Evolutionary conservation across 139 green algal species (phyloP).

Genomic region (Helicosporidium sp.): DNA sequence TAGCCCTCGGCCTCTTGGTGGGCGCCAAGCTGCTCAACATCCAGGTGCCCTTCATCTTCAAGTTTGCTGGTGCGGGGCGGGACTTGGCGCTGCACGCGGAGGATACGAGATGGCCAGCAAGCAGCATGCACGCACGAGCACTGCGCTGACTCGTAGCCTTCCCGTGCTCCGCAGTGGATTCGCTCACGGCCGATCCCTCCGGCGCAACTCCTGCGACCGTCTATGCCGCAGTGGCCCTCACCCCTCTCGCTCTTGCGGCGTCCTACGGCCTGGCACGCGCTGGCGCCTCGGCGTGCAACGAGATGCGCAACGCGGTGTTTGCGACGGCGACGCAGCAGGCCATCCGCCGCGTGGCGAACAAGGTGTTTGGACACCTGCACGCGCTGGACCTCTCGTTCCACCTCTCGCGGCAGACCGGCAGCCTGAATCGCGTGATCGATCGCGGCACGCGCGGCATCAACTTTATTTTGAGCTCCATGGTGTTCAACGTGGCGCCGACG

Average conservation of each 20-base stretch:
- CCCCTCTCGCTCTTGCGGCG: conserved; percentile 52
- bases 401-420: conserved; percentile 69
- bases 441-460: conserved; percentile 81
- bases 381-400: conserved; percentile 72
- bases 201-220: conserved; percentile 18
- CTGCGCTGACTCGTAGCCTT: neutral
- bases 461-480: conserved; percentile 70
- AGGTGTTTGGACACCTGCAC: conserved; percentile 78
- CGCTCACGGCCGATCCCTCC: conserved; percentile 31
- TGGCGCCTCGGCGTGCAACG: conserved; percentile 48
- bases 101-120: neutral
- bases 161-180: conserved; percentile 41
- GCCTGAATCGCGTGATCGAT: conserved; percentile 70
- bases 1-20: neutral
- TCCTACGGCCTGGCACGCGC: conserved; percentile 47
- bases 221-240: conserved; percentile 17
- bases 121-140: neutral
- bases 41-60: conserved; percentile 85
- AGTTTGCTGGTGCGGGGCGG: conserved; percentile 31
- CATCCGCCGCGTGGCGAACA: conserved; percentile 44
- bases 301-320: conserved; percentile 80
- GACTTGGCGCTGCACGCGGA: neutral
- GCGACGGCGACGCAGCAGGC: conserved; percentile 49
- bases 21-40: conserved; percentile 18
- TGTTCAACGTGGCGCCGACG: conserved; percentile 94